Base-by-base conservation (phyloP, 108 stramenopile species). In the Skeletonema potamos region DNA sequence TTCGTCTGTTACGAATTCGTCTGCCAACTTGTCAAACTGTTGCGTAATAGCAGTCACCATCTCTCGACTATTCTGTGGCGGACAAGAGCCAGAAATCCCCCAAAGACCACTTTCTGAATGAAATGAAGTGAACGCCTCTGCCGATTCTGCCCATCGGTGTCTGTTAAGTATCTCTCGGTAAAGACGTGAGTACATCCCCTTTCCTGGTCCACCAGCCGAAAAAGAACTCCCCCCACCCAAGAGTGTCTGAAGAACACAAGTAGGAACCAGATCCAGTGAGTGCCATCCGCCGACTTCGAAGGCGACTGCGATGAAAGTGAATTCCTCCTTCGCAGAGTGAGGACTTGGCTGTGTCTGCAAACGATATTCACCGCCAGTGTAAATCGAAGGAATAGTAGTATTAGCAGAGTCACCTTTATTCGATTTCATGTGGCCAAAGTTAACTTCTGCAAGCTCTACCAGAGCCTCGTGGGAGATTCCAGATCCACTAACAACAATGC, bases 191-290 rank as follows among this genome's bases (percentile, higher is more conserved):
- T 99, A 99, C 98, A 99, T 99, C 51, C 99, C 99, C 83, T 99
- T 99, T 37, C 99, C 99, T 12, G 99, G 99, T 7, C 99, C 99
- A 22, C 99, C 99, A 13, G 99, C 97, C 1, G 97, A 98, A 79
- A 99, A 99, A 41, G 96, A 96, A 48, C 77, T 85, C 8, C 99
- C 99, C 15, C 99, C 99, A 3, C 99, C 99, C 29, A 99, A 77
- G 15, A 99, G 84, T 26, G 93, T 96, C 80, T 99, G 97, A 32
- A 99, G 74, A 29, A 98, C 97, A 58, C 97, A 98, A 6, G 87
- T 85, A 8, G 96, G 82, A n/a, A 97, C 95, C 54, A 99, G 81
- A 36, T 85, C 85, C 18, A 87, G 77, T 11, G 90, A 88, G 64
- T 97, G 94, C 98, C 98, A 99, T 6, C 99, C 98, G 0, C 96